Evolutionary conservation across 1,284 basidiomycete species (phyloP), one percentile per base, ranked within the genome.

Genomic region (Malassezia brasiliensis): DNA sequence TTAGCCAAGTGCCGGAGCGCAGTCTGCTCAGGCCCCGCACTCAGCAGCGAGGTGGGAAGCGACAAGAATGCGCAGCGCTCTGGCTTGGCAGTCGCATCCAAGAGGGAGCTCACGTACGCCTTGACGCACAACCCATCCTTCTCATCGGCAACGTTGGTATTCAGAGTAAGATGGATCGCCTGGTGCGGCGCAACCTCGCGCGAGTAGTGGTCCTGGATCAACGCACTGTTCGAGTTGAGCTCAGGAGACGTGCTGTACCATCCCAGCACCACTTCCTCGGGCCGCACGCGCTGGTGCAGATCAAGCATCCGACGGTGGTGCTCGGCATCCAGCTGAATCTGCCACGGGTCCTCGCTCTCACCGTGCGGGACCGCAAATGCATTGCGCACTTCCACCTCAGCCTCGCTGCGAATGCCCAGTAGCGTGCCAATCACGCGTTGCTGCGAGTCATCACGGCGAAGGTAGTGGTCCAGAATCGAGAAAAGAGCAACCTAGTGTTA

Each of bases 131-230:
- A 64, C 19, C 63, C 61, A 51, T 66, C 58, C 34, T 61, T 53
- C 35, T 59, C 60, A 50, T 67, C 67, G 10, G 45, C 58, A 17
- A 83, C 80, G 25, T 86, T 85, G 12, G 91, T 93, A 77, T 94
- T 90, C 42, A 99, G 79, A 11, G 90, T 87, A 50, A 99, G 79
- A 76, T 98, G 93, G 41, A 99, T 83, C 5, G 94, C 90, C 56
- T 86, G 87, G 76, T 87, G 83, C 5, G 89, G 87, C 0, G 83
- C 79, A 2, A 88, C 90, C 77, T 98, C 90, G 80, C 87, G 83
- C 37, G 88, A 84, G 77, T 94, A 98, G 78, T 96, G 96, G 78
- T 96, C 91, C 81, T 98, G 94, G 72, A 99, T 94, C 63, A 99
- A 81, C 19, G 94, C 90, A 41, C 90, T 93, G 79, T 93, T 93